A percentile compares a stretch with the other conserved stretches of the same genome.
Conservation (phyloP, 2,329 filamentous ascomycete genomes). For the Ascochyta koolunga region DNA sequence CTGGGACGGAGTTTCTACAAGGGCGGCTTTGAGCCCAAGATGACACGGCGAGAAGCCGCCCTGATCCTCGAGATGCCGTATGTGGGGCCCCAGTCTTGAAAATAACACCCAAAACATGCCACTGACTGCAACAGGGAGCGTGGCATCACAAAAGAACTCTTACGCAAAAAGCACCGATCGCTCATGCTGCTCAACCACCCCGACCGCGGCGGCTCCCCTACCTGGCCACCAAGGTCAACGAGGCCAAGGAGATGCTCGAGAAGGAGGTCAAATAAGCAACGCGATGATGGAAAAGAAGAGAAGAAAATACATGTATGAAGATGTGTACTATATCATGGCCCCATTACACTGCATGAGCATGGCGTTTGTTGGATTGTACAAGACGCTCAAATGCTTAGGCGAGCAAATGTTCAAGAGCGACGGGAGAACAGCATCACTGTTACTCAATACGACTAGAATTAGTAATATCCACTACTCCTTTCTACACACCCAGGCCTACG, state of each 20-base stretch:
- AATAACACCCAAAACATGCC: too few species aligned
- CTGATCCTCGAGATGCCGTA: slow-evolving; percentile 92
- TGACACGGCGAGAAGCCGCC: slow-evolving; percentile 90
- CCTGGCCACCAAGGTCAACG: slow-evolving; percentile 96
- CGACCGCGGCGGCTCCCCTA: slow-evolving; percentile 97
- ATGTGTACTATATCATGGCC: slow-evolving; percentile 31
- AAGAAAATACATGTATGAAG: slow-evolving; percentile 22
- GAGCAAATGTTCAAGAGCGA: not conserved
- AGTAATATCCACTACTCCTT: not conserved
- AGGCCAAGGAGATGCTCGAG: slow-evolving; percentile 95
- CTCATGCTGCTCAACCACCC: slow-evolving; percentile 98
- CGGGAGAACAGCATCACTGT: not conserved
- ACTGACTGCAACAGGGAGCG: slow-evolving; percentile 69
- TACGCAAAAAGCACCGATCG: slow-evolving; percentile 92
- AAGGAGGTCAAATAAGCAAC: slow-evolving; percentile 58
- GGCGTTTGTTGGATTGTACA: slow-evolving; percentile 23
- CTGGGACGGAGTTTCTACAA: slow-evolving; percentile 96
- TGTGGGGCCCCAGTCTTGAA: slow-evolving; percentile 30
- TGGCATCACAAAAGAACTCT: slow-evolving; percentile 85
- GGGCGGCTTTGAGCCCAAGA: slow-evolving; percentile 94
- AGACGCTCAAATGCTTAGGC: not conserved
- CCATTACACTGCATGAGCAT: slow-evolving; percentile 28
- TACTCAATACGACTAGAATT: not conserved
- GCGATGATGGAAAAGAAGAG: not conserved
- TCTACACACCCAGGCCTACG: not conserved